Conservation (phyloP, 768 basidiomycete species). For the Tricholoma sp. region DNA sequence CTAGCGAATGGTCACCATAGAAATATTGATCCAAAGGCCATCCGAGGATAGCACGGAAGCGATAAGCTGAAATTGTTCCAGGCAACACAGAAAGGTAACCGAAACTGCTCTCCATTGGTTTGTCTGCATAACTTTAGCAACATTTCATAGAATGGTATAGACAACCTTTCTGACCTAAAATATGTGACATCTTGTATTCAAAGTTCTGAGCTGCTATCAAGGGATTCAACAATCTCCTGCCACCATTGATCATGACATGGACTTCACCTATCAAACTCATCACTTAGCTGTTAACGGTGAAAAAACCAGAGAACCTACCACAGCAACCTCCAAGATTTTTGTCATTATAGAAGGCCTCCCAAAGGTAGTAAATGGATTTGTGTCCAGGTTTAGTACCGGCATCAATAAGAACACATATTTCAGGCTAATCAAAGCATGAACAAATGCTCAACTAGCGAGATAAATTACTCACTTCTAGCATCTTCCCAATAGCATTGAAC, state of each 20-base stretch:
- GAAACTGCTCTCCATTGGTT: constrained; percentile 92
- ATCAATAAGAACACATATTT: constrained; percentile 88
- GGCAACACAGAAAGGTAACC: constrained; percentile 95
- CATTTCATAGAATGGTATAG: not conserved
- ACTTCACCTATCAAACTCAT: constrained; percentile 53
- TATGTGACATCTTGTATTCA: constrained; percentile 98
- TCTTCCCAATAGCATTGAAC: constrained; percentile 88
- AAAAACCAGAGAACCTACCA: constrained; percentile 34
- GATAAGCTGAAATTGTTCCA: constrained; percentile 95
- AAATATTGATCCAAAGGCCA: constrained; percentile 83
- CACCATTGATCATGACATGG: constrained; percentile 94
- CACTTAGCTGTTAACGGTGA: not conserved
- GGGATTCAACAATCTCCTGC: constrained; percentile 87
- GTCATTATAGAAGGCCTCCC: constrained; percentile 88
- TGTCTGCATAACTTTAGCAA: constrained; percentile 43
- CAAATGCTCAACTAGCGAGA: not conserved
- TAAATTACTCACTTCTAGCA: constrained; percentile 52
- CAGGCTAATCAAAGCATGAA: constrained; percentile 48
- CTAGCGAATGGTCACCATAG: constrained; percentile 84
- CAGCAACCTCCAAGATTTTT: constrained; percentile 79
- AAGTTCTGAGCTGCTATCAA: constrained; percentile 95
- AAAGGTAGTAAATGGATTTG: constrained; percentile 92
- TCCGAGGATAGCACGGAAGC: constrained; percentile 89
- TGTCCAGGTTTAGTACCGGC: constrained; percentile 97
- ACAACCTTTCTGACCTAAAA: constrained; percentile 51